Evolutionary conservation across 2,329 filamentous ascomycete species (phyloP), one percentile per base, ranked within the genome.

Genomic region (Beauveria scarabaeidicola): DNA sequence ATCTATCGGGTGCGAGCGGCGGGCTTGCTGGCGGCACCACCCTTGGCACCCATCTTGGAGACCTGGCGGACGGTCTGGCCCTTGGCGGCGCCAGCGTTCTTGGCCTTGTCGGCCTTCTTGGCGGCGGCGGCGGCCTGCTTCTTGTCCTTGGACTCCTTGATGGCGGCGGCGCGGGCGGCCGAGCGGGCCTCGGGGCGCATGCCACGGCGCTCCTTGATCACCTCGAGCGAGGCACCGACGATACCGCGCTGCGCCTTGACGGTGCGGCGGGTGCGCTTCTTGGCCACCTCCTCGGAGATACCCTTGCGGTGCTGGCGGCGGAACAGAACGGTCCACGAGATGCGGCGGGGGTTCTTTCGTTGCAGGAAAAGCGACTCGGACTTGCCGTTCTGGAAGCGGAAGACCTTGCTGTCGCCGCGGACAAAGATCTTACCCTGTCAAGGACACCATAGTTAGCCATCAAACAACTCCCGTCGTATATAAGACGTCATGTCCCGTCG

Each of bases 321-420:
- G 90, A 90, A 99, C 67, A 99, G 90, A 73, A 92, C 88, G 69
- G 94, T 99, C 94, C 94, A 99, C 71, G 93, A 88, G 80, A 99
- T 97, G 78, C 93, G 91, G 80, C 94, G 93, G 78, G 94, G 94
- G 88, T 99, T 99, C 91, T 99, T 99, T 86, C 94, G 93, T 87
- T 99, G 94, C 72, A 97, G 90, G 88, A 99, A 99, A 70, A 99
- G 90, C 70, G 91, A 96, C 84, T 99, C 94, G 81, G 91, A 93
- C 85, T 99, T 99, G 84, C 94, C 91, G 82, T 96, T 97, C 82
- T 96, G 91, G 90, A 99, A 99, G 77, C 94, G 92, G 90, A 99
- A 99, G 85, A 97, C 87, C 86, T 97, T 99, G 91, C 90, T 96
- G 86, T 99, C 94, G 77, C 93, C 92, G 81, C 94, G 91, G 86